These are phyloP conservation scores for Panicum miliaceum DNA, from an alignment of 176 grass and related monocot species.

Conservation along the genomic window DNA sequence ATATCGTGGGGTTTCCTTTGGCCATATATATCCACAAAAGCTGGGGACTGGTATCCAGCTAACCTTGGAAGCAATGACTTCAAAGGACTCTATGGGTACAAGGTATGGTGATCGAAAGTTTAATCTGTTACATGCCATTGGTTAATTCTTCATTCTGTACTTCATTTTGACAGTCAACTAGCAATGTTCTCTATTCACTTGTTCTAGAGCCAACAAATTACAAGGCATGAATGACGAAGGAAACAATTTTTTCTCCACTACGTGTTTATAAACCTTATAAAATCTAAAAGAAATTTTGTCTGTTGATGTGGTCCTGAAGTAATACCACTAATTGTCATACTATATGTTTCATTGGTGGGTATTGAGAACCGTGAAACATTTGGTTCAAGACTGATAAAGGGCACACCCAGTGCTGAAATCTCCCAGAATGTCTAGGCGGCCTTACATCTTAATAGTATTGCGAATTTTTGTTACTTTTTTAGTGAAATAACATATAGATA, in stretches of 20 bases:
- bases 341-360: not conserved
- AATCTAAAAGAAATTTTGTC: not conserved
- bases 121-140: not conserved
- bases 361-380: not conserved
- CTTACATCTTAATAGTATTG: not conserved
- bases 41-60: slow-evolving; percentile 86
- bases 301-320: not conserved
- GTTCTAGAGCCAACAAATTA: not conserved
- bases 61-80: slow-evolving; percentile 83
- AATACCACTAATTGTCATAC: slow-evolving; percentile 5
- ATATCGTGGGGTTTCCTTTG: slow-evolving; percentile 95
- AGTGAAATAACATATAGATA: not conserved
- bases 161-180: slow-evolving; percentile 3
- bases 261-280: not conserved
- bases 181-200: not conserved
- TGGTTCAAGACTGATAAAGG: not conserved
- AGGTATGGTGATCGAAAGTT: slow-evolving; percentile 47
- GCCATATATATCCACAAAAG: slow-evolving; percentile 80
- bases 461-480: not conserved
- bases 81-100: slow-evolving; percentile 93
- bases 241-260: not conserved
- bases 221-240: not conserved
- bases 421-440: not conserved
- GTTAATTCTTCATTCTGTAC: not conserved
- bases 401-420: not conserved